Conservation (phyloP, 2,329 filamentous ascomycete species). For the Aspergillus puulaauensis region DNA sequence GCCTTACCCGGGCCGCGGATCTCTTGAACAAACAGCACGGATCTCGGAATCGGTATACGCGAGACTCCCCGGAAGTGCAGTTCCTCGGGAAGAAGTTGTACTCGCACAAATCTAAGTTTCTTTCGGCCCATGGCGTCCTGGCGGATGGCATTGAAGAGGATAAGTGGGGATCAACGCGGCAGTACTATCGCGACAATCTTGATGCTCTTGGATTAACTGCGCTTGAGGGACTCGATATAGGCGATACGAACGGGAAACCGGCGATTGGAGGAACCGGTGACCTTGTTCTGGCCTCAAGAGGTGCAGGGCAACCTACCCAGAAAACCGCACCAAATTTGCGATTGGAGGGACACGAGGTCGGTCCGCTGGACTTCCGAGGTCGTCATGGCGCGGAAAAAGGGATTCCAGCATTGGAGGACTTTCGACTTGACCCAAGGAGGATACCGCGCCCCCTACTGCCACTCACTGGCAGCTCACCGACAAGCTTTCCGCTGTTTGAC, state of each 20-base stretch:
- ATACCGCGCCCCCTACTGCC: constrained; percentile 24
- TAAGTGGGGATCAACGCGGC: constrained; percentile 33
- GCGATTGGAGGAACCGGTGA: constrained; percentile 23
- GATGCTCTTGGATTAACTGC: constrained; percentile 40
- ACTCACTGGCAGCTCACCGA: constrained; percentile 31
- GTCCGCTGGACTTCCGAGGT: constrained; percentile 19
- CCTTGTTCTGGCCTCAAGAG: constrained; percentile 20
- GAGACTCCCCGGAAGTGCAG: constrained; percentile 43
- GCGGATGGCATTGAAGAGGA: constrained; percentile 41
- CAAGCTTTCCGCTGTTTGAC: constrained; percentile 31
- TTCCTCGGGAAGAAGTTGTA: constrained; percentile 44
- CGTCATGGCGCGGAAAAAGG: constrained; percentile 17
- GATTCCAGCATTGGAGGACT: constrained; percentile 21
- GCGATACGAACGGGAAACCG: constrained; percentile 17
- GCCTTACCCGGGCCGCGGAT: constrained; percentile 43
- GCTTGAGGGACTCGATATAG: constrained; percentile 35
- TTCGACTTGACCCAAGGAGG: constrained; percentile 24
- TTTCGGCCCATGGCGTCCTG: constrained; percentile 43
- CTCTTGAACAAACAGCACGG: constrained; percentile 42
- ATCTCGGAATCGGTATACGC: constrained; percentile 35
- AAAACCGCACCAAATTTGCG: constrained; percentile 14
- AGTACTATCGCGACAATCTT: constrained; percentile 45
- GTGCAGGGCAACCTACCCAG: constrained; percentile 16
- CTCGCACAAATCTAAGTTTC: constrained; percentile 41
- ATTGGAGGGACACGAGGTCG: constrained; percentile 8